Percentiles rank a stretch among this genome's conserved stretches.
Evolutionary conservation across 2,329 filamentous ascomycete species (phyloP).

Genomic region (Geosmithia putterillii): DNA sequence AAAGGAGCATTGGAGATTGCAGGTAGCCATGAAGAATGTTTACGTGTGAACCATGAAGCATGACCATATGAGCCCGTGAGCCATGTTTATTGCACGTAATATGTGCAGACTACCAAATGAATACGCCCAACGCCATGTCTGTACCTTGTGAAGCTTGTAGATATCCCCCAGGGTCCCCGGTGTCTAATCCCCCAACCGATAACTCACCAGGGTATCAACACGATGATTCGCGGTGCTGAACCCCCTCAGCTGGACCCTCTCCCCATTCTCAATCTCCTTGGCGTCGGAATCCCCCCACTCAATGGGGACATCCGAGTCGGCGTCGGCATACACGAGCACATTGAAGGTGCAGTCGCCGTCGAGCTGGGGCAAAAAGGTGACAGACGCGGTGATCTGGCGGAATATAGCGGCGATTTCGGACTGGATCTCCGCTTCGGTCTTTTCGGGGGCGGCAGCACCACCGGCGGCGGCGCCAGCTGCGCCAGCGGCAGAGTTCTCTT

Average conservation of each 20-base stretch:
- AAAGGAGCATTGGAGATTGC: too few species aligned
- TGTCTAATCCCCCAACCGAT: slow-evolving; percentile 44
- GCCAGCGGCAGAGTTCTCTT: slow-evolving; percentile 53
- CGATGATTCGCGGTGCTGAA: slow-evolving; percentile 93
- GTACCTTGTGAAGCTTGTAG: neutral
- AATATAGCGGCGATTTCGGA: slow-evolving; percentile 94
- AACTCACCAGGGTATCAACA: slow-evolving; percentile 92
- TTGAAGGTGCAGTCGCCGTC: slow-evolving; percentile 93
- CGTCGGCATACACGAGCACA: slow-evolving; percentile 93
- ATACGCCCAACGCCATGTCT: too few species aligned
- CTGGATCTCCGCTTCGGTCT: slow-evolving; percentile 89
- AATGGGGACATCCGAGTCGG: slow-evolving; percentile 89
- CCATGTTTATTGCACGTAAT: too few species aligned
- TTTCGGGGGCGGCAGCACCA: slow-evolving; percentile 38
- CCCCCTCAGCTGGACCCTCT: slow-evolving; percentile 88
- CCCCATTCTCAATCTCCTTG: slow-evolving; percentile 88
- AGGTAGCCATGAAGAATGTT: too few species aligned
- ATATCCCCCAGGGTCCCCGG: neutral
- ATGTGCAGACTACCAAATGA: too few species aligned
- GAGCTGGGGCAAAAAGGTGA: slow-evolving; percentile 91
- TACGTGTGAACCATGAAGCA: too few species aligned
- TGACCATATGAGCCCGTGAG: too few species aligned
- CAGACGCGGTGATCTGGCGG: slow-evolving; percentile 92
- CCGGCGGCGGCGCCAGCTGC: slow-evolving; percentile 10
- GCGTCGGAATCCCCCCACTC: slow-evolving; percentile 98